Evolutionary conservation across 148 eudicot genomes (phyloP), one percentile per base, ranked within the genome.

Genomic region (Talinum fruticosum): DNA sequence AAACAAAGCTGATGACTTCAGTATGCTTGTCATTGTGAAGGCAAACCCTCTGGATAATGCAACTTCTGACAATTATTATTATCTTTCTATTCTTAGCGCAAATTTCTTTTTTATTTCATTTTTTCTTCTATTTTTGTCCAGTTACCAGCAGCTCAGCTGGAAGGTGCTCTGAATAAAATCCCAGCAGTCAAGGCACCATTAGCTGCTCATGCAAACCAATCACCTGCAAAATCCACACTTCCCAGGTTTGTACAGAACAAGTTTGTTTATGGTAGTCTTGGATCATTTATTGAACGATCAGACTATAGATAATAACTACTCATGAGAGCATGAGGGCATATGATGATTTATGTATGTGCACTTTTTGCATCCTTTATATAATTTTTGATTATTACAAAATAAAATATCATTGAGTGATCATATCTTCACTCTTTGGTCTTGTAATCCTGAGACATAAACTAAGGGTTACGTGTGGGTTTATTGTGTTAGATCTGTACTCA

Each of bases 131-230:
- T 75, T 61, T 79, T 77, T 71, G 32, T 49, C 70, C 87, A 94
- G 98, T 84, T 94, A 68, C 98, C 98, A 59, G 87, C 91, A 72
- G 85, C 93, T 71, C 98, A 92, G 82, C 96, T 94, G 75, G 98
- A 94, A 89, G 86, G 83, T 80, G 97, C 97, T 33, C 72, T 94
- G 53, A 88, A 88, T 82, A 92, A 88, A 85, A 88, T 81, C 24
- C 89, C 93, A 21, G 95, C 90, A 45, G 89, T 94, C 65, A 92
- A 77, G 76, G 85, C 87, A 70, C 92, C 98, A 45, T 82, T 94
- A 76, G 83, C 85, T 77, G 85, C 86, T 53, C 93, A 94, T 81
- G 98, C 97, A 67, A 85, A 75, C 87, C 93, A 92, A 82, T 88
- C 91, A 54, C 79, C 89, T 75, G 84, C 91, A 73, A 84, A 84